Percentiles rank a stretch among this genome's conserved stretches.
Evolutionary conservation across 305 asterid genomes (phyloP).

Genomic region (Ilex paraguariensis): DNA sequence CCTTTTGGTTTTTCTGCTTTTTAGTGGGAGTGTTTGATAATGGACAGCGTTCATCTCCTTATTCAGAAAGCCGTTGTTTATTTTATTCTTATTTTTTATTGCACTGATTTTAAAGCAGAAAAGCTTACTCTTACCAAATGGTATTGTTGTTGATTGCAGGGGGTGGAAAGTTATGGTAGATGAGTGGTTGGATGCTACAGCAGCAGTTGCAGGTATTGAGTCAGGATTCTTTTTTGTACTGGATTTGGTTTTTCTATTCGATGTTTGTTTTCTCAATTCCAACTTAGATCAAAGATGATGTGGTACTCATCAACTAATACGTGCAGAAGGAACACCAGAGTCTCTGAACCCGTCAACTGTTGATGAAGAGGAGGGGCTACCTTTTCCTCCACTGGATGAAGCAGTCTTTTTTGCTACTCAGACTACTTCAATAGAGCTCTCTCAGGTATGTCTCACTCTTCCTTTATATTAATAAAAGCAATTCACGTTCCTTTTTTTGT

Average conservation of each 20-base stretch:
- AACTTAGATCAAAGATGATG: background rate
- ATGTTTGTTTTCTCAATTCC: background rate
- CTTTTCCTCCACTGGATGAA: slow-evolving; percentile 94
- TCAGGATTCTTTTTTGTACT: background rate
- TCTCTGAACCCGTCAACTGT: slow-evolving; percentile 58
- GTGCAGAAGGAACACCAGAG: slow-evolving; percentile 58
- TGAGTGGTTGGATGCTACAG: slow-evolving; percentile 54
- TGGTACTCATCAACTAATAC: slow-evolving; percentile 9
- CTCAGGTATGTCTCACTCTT: slow-evolving; percentile 46
- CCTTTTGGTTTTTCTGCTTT: background rate
- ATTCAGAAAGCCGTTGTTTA: background rate
- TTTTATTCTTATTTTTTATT: background rate
- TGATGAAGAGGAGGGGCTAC: slow-evolving; percentile 86
- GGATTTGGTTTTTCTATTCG: background rate
- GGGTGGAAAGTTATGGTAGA: slow-evolving; percentile 80
- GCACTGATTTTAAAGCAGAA: background rate
- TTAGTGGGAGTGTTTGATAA: background rate
- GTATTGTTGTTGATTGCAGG: slow-evolving; percentile 42
- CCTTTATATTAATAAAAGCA: background rate
- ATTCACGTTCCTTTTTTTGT: background rate
- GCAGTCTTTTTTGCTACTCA: slow-evolving; percentile 64
- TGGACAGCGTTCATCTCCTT: background rate
- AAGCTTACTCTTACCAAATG: slow-evolving; percentile 3
- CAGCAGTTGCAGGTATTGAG: slow-evolving; percentile 49
- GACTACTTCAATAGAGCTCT: slow-evolving; percentile 60